Conservation (phyloP, 202 grass and related monocot genomes). For the Digitaria exilis region DNA sequence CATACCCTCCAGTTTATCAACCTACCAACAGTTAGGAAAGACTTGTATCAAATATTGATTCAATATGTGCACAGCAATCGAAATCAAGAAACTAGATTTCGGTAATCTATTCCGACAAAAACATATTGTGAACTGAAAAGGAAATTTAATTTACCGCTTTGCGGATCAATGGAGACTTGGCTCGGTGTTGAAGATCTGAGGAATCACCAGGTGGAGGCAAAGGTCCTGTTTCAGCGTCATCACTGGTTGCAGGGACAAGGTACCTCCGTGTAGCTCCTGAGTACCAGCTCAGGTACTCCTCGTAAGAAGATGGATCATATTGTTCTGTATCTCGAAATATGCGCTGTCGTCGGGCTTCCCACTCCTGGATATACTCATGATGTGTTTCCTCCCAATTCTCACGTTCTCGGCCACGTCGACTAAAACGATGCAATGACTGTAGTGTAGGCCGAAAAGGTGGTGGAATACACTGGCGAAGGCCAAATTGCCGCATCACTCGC, state of each 20-base stretch:
- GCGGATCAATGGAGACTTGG: conserved; percentile 48
- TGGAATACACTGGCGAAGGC: conserved; percentile 47
- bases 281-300: conserved; percentile 57
- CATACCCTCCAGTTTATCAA: conserved; percentile 50
- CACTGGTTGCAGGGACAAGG: conserved; percentile 41
- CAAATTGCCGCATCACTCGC: conserved; percentile 60
- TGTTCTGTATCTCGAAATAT: conserved; percentile 48
- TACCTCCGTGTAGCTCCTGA: conserved; percentile 43
- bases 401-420: conserved; percentile 41
- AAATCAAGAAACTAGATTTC: conserved; percentile 11
- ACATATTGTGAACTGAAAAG: neutral
- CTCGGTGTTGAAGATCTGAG: conserved; percentile 17
- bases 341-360: conserved; percentile 47
- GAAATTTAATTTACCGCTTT: conserved; percentile 37
- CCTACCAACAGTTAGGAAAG: conserved; percentile 30
- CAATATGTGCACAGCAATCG: neutral
- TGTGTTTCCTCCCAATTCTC: conserved; percentile 51
- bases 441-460: conserved; percentile 50
- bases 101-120: conserved; percentile 5
- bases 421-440: conserved; percentile 45
- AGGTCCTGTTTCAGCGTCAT: conserved; percentile 43
- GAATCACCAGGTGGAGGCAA: conserved; percentile 16
- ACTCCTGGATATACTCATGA: conserved; percentile 45
- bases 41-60: conserved; percentile 8
- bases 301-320: conserved; percentile 53